Evolutionary conservation across 1,139 yeast genomes (phyloP).

Genomic region (Kodamaea anthophila): DNA sequence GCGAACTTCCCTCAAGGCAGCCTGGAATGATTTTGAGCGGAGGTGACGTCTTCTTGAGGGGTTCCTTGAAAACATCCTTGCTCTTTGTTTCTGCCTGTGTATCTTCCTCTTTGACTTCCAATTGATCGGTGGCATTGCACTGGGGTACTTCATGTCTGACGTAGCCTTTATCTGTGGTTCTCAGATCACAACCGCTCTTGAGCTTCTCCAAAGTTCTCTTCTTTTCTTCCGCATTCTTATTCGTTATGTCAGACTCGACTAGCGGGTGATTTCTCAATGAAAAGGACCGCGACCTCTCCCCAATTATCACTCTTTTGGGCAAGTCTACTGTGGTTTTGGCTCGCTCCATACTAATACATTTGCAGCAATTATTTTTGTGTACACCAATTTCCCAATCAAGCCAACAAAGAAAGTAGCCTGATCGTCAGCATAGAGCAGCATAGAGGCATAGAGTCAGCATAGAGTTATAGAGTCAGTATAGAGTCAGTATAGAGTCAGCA

Average conservation of each 20-base stretch:
- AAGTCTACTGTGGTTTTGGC: not conserved
- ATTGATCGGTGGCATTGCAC: too few relatives aligned
- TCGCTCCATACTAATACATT: slow-evolving; percentile 3
- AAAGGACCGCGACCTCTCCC: slow-evolving; percentile 1
- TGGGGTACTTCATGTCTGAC: not conserved
- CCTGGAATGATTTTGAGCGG: too few relatives aligned
- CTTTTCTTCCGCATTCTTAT: not conserved
- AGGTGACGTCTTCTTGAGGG: too few relatives aligned
- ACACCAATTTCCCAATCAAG: slow-evolving; percentile 1
- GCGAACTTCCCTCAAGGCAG: slow-evolving; percentile 1
- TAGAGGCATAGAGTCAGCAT: too few relatives aligned
- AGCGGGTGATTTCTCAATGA: not conserved
- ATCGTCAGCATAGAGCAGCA: too few relatives aligned
- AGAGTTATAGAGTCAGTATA: too few relatives aligned
- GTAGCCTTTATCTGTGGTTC: not conserved
- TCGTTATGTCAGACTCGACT: slow-evolving; percentile 1
- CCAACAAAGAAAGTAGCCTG: too few relatives aligned
- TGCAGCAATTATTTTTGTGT: slow-evolving; percentile 6
- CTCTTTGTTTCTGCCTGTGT: too few relatives aligned
- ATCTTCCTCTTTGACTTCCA: too few relatives aligned
- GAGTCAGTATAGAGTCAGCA: too few relatives aligned
- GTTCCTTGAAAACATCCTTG: too few relatives aligned
- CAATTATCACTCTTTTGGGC: not conserved
- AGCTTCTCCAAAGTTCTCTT: not conserved
- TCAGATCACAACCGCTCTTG: too few relatives aligned